Conservation (phyloP, 2,329 filamentous ascomycete genomes). For the Epichloe festucae region DNA sequence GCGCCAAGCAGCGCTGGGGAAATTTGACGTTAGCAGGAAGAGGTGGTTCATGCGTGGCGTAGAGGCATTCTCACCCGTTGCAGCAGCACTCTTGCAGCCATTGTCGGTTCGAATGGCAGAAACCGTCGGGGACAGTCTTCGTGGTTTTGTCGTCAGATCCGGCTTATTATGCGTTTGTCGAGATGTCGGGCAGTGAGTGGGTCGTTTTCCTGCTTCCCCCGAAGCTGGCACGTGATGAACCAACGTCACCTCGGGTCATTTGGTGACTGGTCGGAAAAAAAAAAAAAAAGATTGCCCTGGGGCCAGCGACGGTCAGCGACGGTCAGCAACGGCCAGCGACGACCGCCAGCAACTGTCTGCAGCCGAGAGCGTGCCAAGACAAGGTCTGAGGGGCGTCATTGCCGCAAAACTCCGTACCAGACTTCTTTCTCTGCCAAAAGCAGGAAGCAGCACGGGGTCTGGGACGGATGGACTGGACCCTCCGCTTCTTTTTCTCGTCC, state of each 20-base stretch:
- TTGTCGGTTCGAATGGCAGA: constrained; percentile 33
- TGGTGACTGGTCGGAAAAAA: no score
- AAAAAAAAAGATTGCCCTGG: no score
- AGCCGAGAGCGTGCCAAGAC: background rate
- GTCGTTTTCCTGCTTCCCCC: constrained; percentile 6
- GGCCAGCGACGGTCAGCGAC: no score
- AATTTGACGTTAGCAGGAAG: constrained; percentile 16
- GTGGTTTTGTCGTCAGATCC: constrained; percentile 10
- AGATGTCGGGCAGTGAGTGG: constrained; percentile 1
- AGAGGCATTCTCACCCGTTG: constrained; percentile 31
- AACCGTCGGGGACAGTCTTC: constrained; percentile 12
- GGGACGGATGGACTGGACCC: background rate
- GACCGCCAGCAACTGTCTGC: no score
- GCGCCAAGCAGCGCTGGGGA: constrained; percentile 37
- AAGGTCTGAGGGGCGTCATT: background rate
- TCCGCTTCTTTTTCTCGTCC: background rate
- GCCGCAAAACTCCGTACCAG: constrained; percentile 1
- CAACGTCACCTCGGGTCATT: constrained; percentile 1
- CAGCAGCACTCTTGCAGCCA: constrained; percentile 48
- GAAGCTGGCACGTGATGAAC: constrained; percentile 6
- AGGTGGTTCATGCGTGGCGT: constrained; percentile 6
- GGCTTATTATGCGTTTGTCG: constrained; percentile 1
- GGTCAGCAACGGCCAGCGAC: background rate
- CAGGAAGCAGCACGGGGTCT: background rate
- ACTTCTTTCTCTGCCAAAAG: background rate